phyloP scores from a whole-genome alignment of 2,329 filamentous ascomycete genomes.

The Calonectria naviculata region DNA sequence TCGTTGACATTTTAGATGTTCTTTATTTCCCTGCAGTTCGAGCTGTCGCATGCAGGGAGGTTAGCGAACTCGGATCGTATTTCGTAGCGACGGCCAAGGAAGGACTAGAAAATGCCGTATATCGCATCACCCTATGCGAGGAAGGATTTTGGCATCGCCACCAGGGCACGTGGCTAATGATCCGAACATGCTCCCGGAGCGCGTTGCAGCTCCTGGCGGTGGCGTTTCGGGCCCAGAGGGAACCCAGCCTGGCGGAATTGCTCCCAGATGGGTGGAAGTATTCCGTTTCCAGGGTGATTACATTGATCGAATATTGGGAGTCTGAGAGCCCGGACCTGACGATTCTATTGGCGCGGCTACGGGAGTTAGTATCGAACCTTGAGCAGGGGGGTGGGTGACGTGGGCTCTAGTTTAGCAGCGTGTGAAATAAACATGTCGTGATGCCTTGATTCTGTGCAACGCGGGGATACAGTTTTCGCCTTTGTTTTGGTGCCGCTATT shows the following conservation, averaged over 20 bases:
- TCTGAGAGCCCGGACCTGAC: conserved; percentile 23
- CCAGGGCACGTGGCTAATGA: conserved; percentile 37
- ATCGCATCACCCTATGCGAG: conserved; percentile 24
- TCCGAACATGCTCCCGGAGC: conserved; percentile 33
- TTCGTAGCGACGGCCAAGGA: conserved; percentile 5
- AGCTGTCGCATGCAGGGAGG: conserved; percentile 14
- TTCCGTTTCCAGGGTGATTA: conserved; percentile 20
- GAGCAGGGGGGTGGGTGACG: conserved; percentile 1
- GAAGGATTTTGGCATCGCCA: conserved; percentile 35
- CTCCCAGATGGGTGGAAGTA: conserved; percentile 22
- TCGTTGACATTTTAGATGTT: conserved; percentile 26
- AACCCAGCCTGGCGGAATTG: conserved; percentile 14
- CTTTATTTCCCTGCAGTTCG: conserved; percentile 26
- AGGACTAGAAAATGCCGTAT: conserved; percentile 21
- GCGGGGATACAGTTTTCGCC: not conserved
- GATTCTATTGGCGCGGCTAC: conserved; percentile 20
- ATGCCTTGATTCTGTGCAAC: not conserved
- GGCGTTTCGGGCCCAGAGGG: conserved; percentile 16
- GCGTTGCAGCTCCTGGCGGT: conserved; percentile 26
- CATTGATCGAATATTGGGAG: conserved; percentile 26
- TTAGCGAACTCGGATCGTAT: conserved; percentile 10
- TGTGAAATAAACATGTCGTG: not conserved
- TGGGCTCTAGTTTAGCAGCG: not conserved
- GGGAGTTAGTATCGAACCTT: conserved; percentile 7
- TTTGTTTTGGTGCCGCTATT: not conserved